Base-by-base conservation (phyloP, 495 filamentous ascomycete species). In the Oidiodendron maius region DNA sequence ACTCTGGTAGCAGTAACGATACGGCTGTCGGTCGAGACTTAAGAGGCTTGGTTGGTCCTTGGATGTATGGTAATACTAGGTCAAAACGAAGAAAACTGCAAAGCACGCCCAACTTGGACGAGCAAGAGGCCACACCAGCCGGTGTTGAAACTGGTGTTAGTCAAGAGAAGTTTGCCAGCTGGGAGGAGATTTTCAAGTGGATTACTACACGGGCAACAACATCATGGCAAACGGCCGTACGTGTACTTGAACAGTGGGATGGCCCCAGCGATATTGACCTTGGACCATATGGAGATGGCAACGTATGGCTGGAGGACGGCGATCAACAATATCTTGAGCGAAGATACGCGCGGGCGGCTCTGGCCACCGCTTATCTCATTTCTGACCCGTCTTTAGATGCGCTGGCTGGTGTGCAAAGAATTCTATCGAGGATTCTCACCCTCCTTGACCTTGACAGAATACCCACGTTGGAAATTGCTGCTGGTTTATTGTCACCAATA, bases 171-270 rank as follows among this genome's bases (percentile, higher is more conserved):
- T 75, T 64, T 43, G 65, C 67, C 4, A 86, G 74, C n/a, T 96
- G 88, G 89, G 77, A 89, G 48, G 72, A 77, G 50, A 80, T 91
- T 10, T 86, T 91, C 48, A 70, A 82, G 50, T 95, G 90, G 90
- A 68, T 95, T n/a, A 67, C 55, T 3, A 43, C 43, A 1, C 67
- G 71, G 38, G 70, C 89, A 5, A 72, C 75, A 4, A 80, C 74
- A 23, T 81, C 80, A 8, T 75, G 69, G 67, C 66, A 60, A 32
- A 67, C 73, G 46, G 80, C 80, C 23, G 76, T 84, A 3, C 70
- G 66, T 42, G 82, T 79, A 9, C 72, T 90, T 50, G 70, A 75
- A 39, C 76, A 85, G 44, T 96, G 90, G 90, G 77, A 83, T 57
- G 90, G 90, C 0, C 89, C 90, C 3, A 68, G 68, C 40, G 89